Percentiles rank a stretch among this genome's conserved stretches.
phyloP scores from a whole-genome alignment of 2,329 filamentous ascomycete genomes.

The Penicillium concentricum region DNA sequence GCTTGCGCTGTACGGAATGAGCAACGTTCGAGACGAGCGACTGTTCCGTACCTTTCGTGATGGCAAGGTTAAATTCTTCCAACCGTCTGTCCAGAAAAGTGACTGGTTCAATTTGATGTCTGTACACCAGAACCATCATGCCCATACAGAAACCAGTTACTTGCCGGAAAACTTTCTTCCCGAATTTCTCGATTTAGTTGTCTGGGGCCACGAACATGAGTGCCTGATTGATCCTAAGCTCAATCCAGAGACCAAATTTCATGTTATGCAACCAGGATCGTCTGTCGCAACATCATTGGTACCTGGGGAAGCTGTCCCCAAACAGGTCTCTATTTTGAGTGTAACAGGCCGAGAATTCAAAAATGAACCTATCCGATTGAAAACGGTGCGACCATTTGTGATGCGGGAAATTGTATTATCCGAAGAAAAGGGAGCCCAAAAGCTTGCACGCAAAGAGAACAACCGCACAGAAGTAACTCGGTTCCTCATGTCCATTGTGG shows the following conservation, averaged over 20 bases:
- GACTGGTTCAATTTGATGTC: slow-evolving; percentile 97
- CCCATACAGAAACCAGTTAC: slow-evolving; percentile 89
- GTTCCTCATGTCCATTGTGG: slow-evolving; percentile 73
- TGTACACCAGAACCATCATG: slow-evolving; percentile 94
- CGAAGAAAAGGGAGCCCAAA: slow-evolving; percentile 73
- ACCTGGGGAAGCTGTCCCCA: slow-evolving; percentile 83
- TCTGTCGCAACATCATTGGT: slow-evolving; percentile 92
- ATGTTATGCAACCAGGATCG: slow-evolving; percentile 96
- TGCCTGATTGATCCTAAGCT: slow-evolving; percentile 80
- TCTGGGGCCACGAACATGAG: slow-evolving; percentile 98
- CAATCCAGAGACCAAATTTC: slow-evolving; percentile 86
- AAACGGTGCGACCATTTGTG: slow-evolving; percentile 86
- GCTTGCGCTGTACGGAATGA: slow-evolving; percentile 87
- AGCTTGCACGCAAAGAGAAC: slow-evolving; percentile 75
- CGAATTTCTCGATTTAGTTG: slow-evolving; percentile 82
- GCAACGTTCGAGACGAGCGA: slow-evolving; percentile 93
- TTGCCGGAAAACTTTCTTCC: slow-evolving; percentile 91
- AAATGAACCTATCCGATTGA: slow-evolving; percentile 76
- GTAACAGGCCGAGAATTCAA: slow-evolving; percentile 81
- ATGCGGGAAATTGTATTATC: slow-evolving; percentile 77
- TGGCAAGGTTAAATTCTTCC: slow-evolving; percentile 89
- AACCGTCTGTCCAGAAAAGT: slow-evolving; percentile 71
- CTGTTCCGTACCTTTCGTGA: slow-evolving; percentile 92
- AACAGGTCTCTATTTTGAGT: slow-evolving; percentile 83
- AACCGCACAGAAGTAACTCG: slow-evolving; percentile 79